These are phyloP conservation scores for Candolleomyces eurysporus DNA, from an alignment of 768 basidiomycete species.

Conservation along the genomic window DNA sequence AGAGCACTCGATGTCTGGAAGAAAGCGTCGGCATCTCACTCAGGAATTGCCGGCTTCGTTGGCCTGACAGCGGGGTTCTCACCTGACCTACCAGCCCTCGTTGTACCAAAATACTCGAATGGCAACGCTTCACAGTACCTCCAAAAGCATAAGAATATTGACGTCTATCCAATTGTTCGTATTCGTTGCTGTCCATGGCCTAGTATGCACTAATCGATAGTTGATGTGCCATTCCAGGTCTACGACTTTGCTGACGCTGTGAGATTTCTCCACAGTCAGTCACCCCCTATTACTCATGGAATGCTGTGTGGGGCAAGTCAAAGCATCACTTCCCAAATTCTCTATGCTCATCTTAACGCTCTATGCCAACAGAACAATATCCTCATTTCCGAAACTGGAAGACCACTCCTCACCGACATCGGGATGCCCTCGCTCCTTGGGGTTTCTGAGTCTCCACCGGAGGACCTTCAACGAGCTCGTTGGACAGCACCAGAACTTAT, in stretches of 20 bases:
- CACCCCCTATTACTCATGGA: constrained; percentile 8
- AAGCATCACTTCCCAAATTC: no score
- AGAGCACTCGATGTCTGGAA: not conserved
- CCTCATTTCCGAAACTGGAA: constrained; percentile 1
- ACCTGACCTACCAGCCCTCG: not conserved
- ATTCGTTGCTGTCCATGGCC: no score
- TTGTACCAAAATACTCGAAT: not conserved
- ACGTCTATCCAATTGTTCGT: not conserved
- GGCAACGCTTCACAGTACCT: not conserved
- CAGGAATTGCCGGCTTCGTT: not conserved
- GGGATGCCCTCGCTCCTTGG: not conserved
- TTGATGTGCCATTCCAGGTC: not conserved
- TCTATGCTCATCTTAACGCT: not conserved
- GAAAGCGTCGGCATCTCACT: not conserved
- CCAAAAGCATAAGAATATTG: not conserved
- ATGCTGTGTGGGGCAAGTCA: constrained; percentile 1
- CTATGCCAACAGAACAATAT: constrained; percentile 1
- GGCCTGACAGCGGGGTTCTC: not conserved
- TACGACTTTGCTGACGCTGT: constrained; percentile 1
- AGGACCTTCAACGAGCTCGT: not conserved
- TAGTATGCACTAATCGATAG: no score
- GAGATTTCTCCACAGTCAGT: constrained; percentile 3
- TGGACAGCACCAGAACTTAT: constrained; percentile 6
- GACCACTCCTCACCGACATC: constrained; percentile 5
- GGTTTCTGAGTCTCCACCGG: not conserved